Conservation (phyloP, 768 basidiomycete genomes). For the Melanogaster broomeanus region DNA sequence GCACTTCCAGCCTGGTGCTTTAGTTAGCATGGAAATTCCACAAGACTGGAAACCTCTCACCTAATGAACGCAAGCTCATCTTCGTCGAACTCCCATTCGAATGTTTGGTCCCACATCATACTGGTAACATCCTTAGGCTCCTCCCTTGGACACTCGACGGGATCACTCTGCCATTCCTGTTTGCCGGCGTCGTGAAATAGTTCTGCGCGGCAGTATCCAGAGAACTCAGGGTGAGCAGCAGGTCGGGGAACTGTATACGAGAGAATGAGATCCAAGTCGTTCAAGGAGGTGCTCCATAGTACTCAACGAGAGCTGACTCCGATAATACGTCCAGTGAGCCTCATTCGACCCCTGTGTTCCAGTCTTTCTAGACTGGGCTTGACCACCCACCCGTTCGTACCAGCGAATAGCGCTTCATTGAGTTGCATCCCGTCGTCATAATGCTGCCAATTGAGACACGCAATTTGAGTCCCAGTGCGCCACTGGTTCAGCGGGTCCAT, state of each 20-base stretch:
- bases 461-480: slow-evolving; percentile 58
- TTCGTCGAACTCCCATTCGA: slow-evolving; percentile 50
- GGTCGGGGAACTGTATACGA: slow-evolving; percentile 45
- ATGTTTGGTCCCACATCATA: slow-evolving; percentile 41
- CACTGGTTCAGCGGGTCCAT: slow-evolving; percentile 53
- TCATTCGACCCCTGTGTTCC: slow-evolving; percentile 14
- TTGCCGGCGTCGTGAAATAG: slow-evolving; percentile 43
- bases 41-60: slow-evolving; percentile 28
- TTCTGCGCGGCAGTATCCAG: slow-evolving; percentile 46
- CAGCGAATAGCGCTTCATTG: slow-evolving; percentile 64
- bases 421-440: slow-evolving; percentile 59
- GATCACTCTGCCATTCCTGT: slow-evolving; percentile 45
- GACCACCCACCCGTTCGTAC: slow-evolving; percentile 54
- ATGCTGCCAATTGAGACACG: slow-evolving; percentile 63
- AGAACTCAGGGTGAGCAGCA: slow-evolving; percentile 39
- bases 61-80: slow-evolving; percentile 57
- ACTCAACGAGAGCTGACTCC: slow-evolving; percentile 49
- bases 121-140: slow-evolving; percentile 36
- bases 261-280: not conserved
- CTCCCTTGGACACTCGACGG: slow-evolving; percentile 38
- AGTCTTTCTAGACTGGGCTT: slow-evolving; percentile 42
- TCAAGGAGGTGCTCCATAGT: not conserved
- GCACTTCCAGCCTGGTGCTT: slow-evolving; percentile 7
- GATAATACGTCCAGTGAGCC: slow-evolving; percentile 36
- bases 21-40: not conserved